A percentile compares a stretch with the other conserved stretches of the same genome.
Conservation (phyloP, 2,329 filamentous ascomycete species). For the Parafenestella ontariensis region DNA sequence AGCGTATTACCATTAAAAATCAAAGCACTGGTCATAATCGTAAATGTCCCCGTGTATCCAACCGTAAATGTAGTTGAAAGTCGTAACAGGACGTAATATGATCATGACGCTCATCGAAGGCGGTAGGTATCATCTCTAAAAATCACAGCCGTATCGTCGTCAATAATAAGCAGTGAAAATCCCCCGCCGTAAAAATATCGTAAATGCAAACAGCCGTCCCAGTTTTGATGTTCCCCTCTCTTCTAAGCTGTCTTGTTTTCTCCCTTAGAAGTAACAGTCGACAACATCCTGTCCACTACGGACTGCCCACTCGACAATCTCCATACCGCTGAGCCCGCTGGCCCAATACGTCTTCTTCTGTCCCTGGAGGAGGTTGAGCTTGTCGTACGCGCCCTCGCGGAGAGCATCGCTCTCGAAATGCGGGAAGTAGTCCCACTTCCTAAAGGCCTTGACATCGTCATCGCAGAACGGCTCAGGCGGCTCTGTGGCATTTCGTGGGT, state of each 20-base stretch:
- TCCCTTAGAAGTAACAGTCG: too few relatives aligned
- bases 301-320: conserved; percentile 49
- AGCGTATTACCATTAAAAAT: conserved; percentile 10
- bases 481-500: conserved; percentile 42
- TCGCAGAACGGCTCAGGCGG: conserved; percentile 23
- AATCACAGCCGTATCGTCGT: conserved; percentile 13
- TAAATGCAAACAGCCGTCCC: conserved; percentile 4
- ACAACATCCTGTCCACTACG: conserved; percentile 42
- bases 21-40: conserved; percentile 16
- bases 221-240: not conserved
- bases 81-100: conserved; percentile 13
- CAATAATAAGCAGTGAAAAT: not conserved
- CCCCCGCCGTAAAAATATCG: not conserved
- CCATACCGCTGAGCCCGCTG: conserved; percentile 47
- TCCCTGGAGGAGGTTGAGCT: conserved; percentile 46
- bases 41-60: not conserved
- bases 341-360: conserved; percentile 48
- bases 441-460: conserved; percentile 42
- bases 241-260: not conserved
- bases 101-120: conserved; percentile 41
- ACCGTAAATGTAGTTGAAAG: not conserved
- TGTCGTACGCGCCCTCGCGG: conserved; percentile 36
- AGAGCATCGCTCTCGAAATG: conserved; percentile 43
- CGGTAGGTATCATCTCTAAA: conserved; percentile 15
- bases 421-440: conserved; percentile 50